Conservation (phyloP, 2,329 filamentous ascomycete species). For the Venturia aucupariae region DNA sequence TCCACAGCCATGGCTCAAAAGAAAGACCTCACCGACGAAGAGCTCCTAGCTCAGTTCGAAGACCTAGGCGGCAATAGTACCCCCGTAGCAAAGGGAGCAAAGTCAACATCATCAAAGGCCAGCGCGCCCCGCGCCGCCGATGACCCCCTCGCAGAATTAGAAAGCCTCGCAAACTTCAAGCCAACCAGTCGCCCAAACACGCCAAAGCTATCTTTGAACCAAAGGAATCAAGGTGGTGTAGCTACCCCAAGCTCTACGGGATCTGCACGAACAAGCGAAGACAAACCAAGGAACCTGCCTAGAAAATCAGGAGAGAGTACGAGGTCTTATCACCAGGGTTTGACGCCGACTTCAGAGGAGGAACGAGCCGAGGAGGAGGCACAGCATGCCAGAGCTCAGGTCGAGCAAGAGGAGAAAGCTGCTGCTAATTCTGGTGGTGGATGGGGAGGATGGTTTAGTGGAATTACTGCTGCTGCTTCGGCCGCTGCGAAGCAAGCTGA, state of each 20-base stretch:
- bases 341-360: slow-evolving; percentile 55
- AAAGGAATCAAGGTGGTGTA: slow-evolving; percentile 30
- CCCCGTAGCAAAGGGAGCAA: slow-evolving; percentile 26
- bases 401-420: slow-evolving; percentile 33
- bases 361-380: slow-evolving; percentile 36
- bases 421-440: slow-evolving; percentile 22
- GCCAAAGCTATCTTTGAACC: slow-evolving; percentile 45
- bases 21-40: slow-evolving; percentile 33
- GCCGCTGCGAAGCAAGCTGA: slow-evolving; percentile 90
- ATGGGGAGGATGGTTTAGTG: slow-evolving; percentile 83
- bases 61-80: slow-evolving; percentile 28
- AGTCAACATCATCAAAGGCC: slow-evolving; percentile 37
- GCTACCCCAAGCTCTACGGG: slow-evolving; percentile 29
- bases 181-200: slow-evolving; percentile 69
- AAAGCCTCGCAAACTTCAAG: slow-evolving; percentile 47
- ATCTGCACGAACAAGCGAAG: slow-evolving; percentile 45
- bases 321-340: slow-evolving; percentile 60
- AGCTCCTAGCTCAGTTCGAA: slow-evolving; percentile 38
- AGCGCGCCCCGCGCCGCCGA: slow-evolving; percentile 38
- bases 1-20: slow-evolving; percentile 7
- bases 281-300: slow-evolving; percentile 32
- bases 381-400: slow-evolving; percentile 35
- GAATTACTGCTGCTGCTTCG: slow-evolving; percentile 69
- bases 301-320: slow-evolving; percentile 74
- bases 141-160: slow-evolving; percentile 80